A percentile compares a stretch with the other conserved stretches of the same genome.
Evolutionary conservation across 352 stramenopile species (phyloP).

Genomic region (Globisporangium viniferum): DNA sequence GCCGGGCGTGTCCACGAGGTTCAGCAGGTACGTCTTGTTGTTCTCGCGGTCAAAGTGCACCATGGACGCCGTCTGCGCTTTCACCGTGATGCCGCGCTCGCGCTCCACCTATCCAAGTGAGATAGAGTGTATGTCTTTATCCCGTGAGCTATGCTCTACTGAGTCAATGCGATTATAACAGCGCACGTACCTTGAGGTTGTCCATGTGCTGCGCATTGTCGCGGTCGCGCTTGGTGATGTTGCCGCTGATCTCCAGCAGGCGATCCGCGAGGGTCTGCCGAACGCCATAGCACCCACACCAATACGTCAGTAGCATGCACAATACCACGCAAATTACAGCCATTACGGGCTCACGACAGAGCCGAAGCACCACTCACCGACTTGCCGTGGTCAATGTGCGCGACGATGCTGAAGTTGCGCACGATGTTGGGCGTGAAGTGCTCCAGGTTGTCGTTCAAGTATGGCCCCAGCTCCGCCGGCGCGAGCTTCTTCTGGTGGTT

Average conservation of each 20-base stretch:
- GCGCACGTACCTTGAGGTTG: conserved; percentile 77
- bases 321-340: neutral
- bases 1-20: conserved; percentile 96
- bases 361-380: conserved; percentile 41
- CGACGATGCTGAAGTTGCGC: conserved; percentile 90
- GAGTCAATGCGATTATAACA: neutral
- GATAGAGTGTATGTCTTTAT: neutral
- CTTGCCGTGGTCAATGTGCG: conserved; percentile 92
- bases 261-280: conserved; percentile 84
- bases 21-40: conserved; percentile 91
- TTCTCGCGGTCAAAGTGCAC: conserved; percentile 73
- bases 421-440: conserved; percentile 72
- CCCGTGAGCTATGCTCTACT: neutral
- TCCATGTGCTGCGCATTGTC: conserved; percentile 88
- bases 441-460: conserved; percentile 56
- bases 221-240: conserved; percentile 83
- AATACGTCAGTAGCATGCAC: neutral
- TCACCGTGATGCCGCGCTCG: conserved; percentile 99
- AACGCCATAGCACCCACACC: neutral
- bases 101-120: conserved; percentile 84
- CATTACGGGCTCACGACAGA: neutral
- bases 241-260: conserved; percentile 87
- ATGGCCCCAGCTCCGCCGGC: conserved; percentile 54
- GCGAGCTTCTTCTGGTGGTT: conserved; percentile 29
- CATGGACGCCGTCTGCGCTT: conserved; percentile 97